These are phyloP conservation scores for Nannochloropsis gaditana DNA, from an alignment of 108 stramenopile genomes.

Conservation along the genomic window DNA sequence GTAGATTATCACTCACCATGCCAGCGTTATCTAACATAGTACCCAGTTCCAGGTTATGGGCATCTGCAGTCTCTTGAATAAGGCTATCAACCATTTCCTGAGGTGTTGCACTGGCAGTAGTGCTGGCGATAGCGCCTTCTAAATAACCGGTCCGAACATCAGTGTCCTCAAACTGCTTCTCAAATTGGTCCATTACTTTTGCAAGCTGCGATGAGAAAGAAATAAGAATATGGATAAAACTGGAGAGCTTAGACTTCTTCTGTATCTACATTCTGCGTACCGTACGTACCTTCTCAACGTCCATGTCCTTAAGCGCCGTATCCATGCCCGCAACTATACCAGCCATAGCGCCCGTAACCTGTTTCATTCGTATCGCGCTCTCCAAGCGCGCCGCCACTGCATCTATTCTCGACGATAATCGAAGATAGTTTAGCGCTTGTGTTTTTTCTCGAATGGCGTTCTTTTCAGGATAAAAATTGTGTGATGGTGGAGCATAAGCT, in stretches of 20 bases:
- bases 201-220: background rate
- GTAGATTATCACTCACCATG: slow-evolving; percentile 67
- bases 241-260: background rate
- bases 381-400: slow-evolving; percentile 90
- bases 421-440: slow-evolving; percentile 79
- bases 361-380: slow-evolving; percentile 89
- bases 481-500: no score
- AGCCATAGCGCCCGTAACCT: slow-evolving; percentile 78
- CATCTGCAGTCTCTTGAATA: slow-evolving; percentile 85
- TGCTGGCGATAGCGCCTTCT: slow-evolving; percentile 89
- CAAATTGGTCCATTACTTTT: slow-evolving; percentile 87
- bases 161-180: slow-evolving; percentile 96
- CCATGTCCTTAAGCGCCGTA: slow-evolving; percentile 74
- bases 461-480: slow-evolving; percentile 34
- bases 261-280: background rate
- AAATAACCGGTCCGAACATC: slow-evolving; percentile 77
- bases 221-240: background rate
- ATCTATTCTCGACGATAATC: slow-evolving; percentile 81
- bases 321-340: slow-evolving; percentile 89
- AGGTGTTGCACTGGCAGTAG: slow-evolving; percentile 88
- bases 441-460: slow-evolving; percentile 98
- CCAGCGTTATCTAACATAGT: slow-evolving; percentile 82
- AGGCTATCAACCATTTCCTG: slow-evolving; percentile 88
- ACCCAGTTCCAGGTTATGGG: slow-evolving; percentile 81
- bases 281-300: slow-evolving; percentile 59